Percentiles rank a stretch among this genome's conserved stretches.
phyloP scores from a whole-genome alignment of 169 alveolate genomes.

The Eimeria brunetti region DNA sequence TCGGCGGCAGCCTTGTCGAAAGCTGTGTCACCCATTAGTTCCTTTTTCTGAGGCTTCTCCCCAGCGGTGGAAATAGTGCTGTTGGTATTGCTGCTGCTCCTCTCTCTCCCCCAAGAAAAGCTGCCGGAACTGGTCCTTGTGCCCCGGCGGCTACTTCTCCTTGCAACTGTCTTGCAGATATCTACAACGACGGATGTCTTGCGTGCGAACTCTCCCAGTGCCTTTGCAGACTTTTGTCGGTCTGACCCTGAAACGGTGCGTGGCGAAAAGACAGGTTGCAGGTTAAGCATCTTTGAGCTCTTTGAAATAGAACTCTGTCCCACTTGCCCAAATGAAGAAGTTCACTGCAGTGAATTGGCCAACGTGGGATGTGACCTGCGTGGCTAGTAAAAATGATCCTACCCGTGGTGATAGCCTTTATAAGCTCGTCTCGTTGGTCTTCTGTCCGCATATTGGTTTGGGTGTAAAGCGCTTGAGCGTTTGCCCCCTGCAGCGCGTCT shows the following conservation, averaged over 20 bases:
- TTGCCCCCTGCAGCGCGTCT: constrained; percentile 62
- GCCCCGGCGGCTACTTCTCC: constrained; percentile 41
- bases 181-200: constrained; percentile 51
- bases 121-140: constrained; percentile 36
- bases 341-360: not conserved
- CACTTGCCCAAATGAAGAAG: not conserved
- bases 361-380: constrained; percentile 8
- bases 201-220: constrained; percentile 61
- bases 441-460: constrained; percentile 31
- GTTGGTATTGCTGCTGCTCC: constrained; percentile 54
- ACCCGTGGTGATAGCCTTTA: constrained; percentile 33
- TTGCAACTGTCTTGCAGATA: constrained; percentile 67
- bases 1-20: constrained; percentile 57
- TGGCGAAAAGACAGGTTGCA: not conserved
- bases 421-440: constrained; percentile 43
- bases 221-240: constrained; percentile 56
- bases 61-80: not conserved
- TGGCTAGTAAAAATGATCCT: not conserved
- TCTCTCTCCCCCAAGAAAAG: not conserved
- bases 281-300: not conserved
- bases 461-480: constrained; percentile 58
- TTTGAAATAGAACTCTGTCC: not conserved
- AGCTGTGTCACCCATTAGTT: constrained; percentile 3
- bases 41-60: constrained; percentile 24
- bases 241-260: constrained; percentile 59